A percentile compares a stretch with the other conserved stretches of the same genome.
phyloP scores from a whole-genome alignment of 2,329 filamentous ascomycete species.

The Bretziella fagacearum region DNA sequence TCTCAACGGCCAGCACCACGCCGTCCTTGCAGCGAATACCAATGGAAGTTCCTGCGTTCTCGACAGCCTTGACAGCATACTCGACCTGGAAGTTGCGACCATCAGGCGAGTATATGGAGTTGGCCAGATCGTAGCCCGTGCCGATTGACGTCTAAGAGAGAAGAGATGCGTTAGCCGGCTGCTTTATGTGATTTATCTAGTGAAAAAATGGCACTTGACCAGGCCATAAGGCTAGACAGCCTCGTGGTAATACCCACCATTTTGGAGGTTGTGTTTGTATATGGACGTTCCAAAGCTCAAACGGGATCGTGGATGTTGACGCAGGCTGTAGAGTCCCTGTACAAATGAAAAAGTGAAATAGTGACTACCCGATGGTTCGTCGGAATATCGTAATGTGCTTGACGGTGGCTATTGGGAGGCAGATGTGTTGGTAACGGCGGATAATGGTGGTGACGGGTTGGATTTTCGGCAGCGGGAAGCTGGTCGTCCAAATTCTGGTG shows the following conservation, averaged over 20 bases:
- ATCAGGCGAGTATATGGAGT: constrained; percentile 98
- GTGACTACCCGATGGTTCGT: too few species aligned
- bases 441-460: not conserved
- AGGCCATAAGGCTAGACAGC: not conserved
- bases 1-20: constrained; percentile 89
- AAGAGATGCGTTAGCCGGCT: not conserved
- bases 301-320: too few species aligned
- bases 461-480: not conserved
- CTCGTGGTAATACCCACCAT: constrained; percentile 2
- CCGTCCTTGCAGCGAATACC: constrained; percentile 96
- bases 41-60: constrained; percentile 91
- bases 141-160: constrained; percentile 81
- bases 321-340: too few species aligned
- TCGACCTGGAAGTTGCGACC: constrained; percentile 98
- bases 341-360: too few species aligned
- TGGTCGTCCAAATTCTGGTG: constrained; percentile 6
- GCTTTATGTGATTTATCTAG: too few species aligned
- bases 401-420: too few species aligned
- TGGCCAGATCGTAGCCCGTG: constrained; percentile 96
- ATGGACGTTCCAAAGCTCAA: too few species aligned
- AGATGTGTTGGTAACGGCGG: too few species aligned
- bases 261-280: constrained; percentile 2
- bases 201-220: too few species aligned
- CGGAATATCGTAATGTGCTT: too few species aligned
- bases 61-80: constrained; percentile 96